phyloP scores from a whole-genome alignment of 108 stramenopile genomes.

The Fragilaria radians region DNA sequence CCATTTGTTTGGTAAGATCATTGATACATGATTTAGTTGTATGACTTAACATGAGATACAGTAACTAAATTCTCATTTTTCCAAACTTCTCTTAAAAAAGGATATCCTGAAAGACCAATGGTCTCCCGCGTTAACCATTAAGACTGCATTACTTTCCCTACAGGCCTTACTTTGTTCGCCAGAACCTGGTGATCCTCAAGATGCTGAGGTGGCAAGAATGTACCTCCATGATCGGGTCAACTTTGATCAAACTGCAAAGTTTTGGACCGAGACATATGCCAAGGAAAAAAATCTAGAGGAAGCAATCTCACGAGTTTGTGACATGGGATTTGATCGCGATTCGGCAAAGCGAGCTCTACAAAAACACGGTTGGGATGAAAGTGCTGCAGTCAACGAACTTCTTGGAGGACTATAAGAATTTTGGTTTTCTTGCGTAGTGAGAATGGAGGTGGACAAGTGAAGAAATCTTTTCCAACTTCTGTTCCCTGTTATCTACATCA shows the following conservation, averaged over 20 bases:
- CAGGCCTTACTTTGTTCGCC: constrained; percentile 90
- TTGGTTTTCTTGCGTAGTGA: too few relatives aligned
- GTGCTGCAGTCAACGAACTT: constrained; percentile 81
- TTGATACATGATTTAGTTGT: constrained; percentile 1
- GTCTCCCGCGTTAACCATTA: constrained; percentile 96
- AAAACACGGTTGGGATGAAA: constrained; percentile 88
- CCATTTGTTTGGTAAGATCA: constrained; percentile 85
- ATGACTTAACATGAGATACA: too few relatives aligned
- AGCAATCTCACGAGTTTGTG: constrained; percentile 69
- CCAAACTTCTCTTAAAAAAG: too few relatives aligned
- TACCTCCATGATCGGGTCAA: constrained; percentile 66
- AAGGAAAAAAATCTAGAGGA: constrained; percentile 65
- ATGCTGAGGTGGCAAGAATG: constrained; percentile 94
- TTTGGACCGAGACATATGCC: constrained; percentile 92
- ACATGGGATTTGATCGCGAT: constrained; percentile 93
- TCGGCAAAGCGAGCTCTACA: constrained; percentile 78
- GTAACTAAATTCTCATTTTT: too few relatives aligned
- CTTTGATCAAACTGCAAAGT: constrained; percentile 85
- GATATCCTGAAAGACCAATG: constrained; percentile 98
- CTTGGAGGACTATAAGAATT: constrained; percentile 45
- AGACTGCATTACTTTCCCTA: constrained; percentile 87
- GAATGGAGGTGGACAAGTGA: too few relatives aligned
- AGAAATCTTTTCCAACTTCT: too few relatives aligned
- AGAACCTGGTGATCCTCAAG: constrained; percentile 93
- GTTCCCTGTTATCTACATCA: not conserved